Conservation (phyloP, 805 yeast genomes). For the Pichia nanzhaoensis region DNA sequence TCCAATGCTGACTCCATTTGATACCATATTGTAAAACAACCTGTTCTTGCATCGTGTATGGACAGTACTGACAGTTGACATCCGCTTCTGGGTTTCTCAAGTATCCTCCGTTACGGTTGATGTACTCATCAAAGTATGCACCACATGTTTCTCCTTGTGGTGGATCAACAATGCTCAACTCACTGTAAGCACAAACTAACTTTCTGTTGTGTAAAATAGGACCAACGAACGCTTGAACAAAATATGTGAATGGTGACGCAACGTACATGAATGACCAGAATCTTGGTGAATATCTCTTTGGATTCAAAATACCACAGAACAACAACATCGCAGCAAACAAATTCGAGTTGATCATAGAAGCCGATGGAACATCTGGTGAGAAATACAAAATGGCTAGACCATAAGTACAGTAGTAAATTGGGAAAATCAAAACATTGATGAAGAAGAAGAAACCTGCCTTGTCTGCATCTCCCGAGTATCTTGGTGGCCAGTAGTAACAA, state of each 20-base stretch:
- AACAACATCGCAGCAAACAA: slow-evolving; percentile 51
- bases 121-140: slow-evolving; percentile 38
- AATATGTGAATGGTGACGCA: slow-evolving; percentile 65
- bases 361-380: slow-evolving; percentile 61
- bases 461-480: slow-evolving; percentile 29
- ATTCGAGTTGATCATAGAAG: slow-evolving; percentile 52
- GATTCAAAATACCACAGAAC: slow-evolving; percentile 68
- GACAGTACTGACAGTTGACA: slow-evolving; percentile 44
- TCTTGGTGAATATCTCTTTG: slow-evolving; percentile 51
- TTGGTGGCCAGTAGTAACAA: slow-evolving; percentile 33
- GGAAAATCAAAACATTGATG: slow-evolving; percentile 33
- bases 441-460: slow-evolving; percentile 45
- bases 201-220: slow-evolving; percentile 42
- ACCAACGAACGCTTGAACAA: slow-evolving; percentile 48
- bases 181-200: slow-evolving; percentile 43
- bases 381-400: slow-evolving; percentile 50
- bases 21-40: slow-evolving; percentile 39
- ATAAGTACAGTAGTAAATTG: slow-evolving; percentile 41
- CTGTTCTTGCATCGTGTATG: slow-evolving; percentile 38
- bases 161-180: slow-evolving; percentile 45
- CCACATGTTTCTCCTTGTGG: slow-evolving; percentile 63
- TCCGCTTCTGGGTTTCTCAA: slow-evolving; percentile 47
- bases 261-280: slow-evolving; percentile 59
- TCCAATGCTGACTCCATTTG: slow-evolving; percentile 47
- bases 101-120: slow-evolving; percentile 46